Percentiles rank a stretch among this genome's conserved stretches.
Conservation (phyloP, 768 basidiomycete genomes). For the Cystofilobasidium bisporidii region DNA sequence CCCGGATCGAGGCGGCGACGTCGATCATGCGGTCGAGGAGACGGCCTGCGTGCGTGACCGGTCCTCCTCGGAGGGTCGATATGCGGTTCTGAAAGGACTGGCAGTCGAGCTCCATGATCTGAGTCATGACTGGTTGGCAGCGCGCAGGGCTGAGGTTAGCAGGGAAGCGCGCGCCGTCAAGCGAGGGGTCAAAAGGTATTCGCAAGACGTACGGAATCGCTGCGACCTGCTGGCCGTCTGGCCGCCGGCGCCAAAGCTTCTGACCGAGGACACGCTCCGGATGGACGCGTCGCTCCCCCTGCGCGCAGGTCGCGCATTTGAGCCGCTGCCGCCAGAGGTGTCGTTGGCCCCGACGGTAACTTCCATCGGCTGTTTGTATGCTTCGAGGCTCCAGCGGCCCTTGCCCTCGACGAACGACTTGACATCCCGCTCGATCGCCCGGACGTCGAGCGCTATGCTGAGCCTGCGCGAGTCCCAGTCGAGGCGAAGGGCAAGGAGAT, state of each 20-base stretch:
- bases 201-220: slow-evolving; percentile 12
- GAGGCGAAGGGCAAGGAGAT: slow-evolving; percentile 21
- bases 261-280: slow-evolving; percentile 4
- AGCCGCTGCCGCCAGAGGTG: not conserved
- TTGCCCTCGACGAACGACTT: slow-evolving; percentile 5
- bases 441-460: not conserved
- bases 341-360: not conserved
- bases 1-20: slow-evolving; percentile 10
- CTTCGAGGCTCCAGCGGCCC: slow-evolving; percentile 15
- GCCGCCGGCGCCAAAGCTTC: not conserved
- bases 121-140: slow-evolving; percentile 13
- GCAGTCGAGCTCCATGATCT: slow-evolving; percentile 26
- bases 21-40: slow-evolving; percentile 27
- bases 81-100: slow-evolving; percentile 25
- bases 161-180: too few relatives aligned
- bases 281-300: not conserved
- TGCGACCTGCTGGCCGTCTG: slow-evolving; percentile 7
- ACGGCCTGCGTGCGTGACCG: not conserved
- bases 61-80: not conserved
- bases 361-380: not conserved
- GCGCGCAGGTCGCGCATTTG: not conserved
- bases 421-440: slow-evolving; percentile 14
- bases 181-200: not conserved
- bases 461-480: slow-evolving; percentile 25
- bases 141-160: not conserved